phyloP scores from a whole-genome alignment of 805 yeast genomes.

The Candida cerambycidarum region DNA sequence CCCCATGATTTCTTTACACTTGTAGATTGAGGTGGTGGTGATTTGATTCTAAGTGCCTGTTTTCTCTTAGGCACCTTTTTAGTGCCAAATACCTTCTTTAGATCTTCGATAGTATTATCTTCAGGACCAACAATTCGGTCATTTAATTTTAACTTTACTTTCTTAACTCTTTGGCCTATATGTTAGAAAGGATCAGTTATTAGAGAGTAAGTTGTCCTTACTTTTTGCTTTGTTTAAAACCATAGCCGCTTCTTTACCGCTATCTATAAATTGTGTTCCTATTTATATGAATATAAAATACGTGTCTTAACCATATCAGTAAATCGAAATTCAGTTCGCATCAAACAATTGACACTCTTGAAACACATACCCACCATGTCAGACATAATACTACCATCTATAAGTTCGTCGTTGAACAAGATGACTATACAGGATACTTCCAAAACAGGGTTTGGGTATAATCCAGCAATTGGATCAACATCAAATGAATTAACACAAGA shows the following conservation, averaged over 20 bases:
- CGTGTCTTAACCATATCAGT: background rate
- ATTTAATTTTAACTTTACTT: conserved; percentile 11
- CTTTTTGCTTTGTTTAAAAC: conserved; percentile 4
- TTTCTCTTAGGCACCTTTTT: conserved; percentile 1
- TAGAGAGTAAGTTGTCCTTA: background rate
- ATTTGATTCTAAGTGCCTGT: background rate
- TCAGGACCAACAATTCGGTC: conserved; percentile 12
- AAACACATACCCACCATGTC: conserved; percentile 9
- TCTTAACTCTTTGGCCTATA: conserved; percentile 1
- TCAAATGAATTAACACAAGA: conserved; percentile 40
- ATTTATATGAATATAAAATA: background rate
- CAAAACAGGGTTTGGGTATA: conserved; percentile 41
- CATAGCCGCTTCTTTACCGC: conserved; percentile 6
- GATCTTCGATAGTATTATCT: conserved; percentile 16
- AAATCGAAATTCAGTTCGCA: background rate
- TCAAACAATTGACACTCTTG: background rate
- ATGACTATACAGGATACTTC: conserved; percentile 29
- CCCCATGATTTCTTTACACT: background rate
- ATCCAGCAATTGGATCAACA: conserved; percentile 42
- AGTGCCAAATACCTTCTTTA: conserved; percentile 16
- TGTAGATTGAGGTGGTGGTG: background rate
- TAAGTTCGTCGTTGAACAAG: conserved; percentile 24
- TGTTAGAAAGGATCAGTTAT: conserved; percentile 1
- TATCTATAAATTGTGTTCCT: background rate
- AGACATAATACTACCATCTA: conserved; percentile 33